Conservation (phyloP, 2,329 filamentous ascomycete genomes). For the Fusarium pseudocircinatum region DNA sequence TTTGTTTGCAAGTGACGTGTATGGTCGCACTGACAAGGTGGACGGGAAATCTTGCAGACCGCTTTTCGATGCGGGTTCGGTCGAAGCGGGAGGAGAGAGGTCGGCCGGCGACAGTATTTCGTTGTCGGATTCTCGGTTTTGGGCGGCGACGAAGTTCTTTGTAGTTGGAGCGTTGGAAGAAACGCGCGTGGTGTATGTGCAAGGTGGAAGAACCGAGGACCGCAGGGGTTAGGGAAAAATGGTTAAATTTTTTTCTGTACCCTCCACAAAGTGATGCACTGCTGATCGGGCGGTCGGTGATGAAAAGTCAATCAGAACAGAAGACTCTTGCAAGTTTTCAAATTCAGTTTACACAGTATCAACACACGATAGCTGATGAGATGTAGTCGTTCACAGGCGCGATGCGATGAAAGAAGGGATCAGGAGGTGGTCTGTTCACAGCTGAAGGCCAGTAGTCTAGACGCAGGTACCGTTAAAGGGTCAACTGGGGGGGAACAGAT, state of each 20-base stretch:
- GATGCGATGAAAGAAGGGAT: slow-evolving; percentile 35
- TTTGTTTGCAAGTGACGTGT: slow-evolving; percentile 39
- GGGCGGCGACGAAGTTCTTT: slow-evolving; percentile 13
- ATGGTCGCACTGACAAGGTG: slow-evolving; percentile 27
- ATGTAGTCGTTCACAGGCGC: slow-evolving; percentile 32
- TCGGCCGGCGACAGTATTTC: slow-evolving; percentile 42
- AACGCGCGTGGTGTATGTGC: slow-evolving; percentile 10
- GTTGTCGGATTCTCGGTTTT: slow-evolving; percentile 12
- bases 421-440: slow-evolving; percentile 46
- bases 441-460: slow-evolving; percentile 30
- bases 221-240: slow-evolving; percentile 21
- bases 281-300: slow-evolving; percentile 21
- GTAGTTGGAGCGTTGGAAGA: slow-evolving; percentile 6
- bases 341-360: slow-evolving; percentile 23
- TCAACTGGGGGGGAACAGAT: slow-evolving; percentile 36
- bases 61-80: slow-evolving; percentile 20
- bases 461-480: slow-evolving; percentile 43
- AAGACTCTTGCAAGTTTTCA: slow-evolving; percentile 11
- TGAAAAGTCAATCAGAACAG: slow-evolving; percentile 12
- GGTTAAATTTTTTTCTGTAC: slow-evolving; percentile 23
- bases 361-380: slow-evolving; percentile 21
- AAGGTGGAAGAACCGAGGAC: slow-evolving; percentile 18
- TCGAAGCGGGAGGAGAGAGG: slow-evolving; percentile 24
- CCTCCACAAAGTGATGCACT: slow-evolving; percentile 23
- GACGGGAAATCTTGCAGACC: slow-evolving; percentile 21